Evolutionary conservation across 495 filamentous ascomycete genomes (phyloP).

Genomic region (Aspergillus avenaceus): DNA sequence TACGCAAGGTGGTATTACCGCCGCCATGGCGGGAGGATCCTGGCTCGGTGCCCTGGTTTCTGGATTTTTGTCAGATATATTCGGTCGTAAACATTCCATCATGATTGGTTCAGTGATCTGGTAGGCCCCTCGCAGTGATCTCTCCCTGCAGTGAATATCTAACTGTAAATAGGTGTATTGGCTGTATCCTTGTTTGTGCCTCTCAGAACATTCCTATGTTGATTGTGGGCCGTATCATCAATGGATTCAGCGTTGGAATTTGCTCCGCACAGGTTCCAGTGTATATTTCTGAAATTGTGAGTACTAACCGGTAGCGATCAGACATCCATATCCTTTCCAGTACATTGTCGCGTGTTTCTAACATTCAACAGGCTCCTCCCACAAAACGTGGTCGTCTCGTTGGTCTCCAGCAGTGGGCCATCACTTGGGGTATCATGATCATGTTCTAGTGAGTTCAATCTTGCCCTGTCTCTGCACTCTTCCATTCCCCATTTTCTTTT

Average conservation of each 20-base stretch:
- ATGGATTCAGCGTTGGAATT: slow-evolving; percentile 72
- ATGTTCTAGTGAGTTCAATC: slow-evolving; percentile 55
- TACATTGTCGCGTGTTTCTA: not conserved
- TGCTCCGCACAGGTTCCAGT: slow-evolving; percentile 77
- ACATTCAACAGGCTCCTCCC: slow-evolving; percentile 47
- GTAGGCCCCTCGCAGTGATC: slow-evolving; percentile 29
- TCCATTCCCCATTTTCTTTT: too few relatives aligned
- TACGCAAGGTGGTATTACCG: slow-evolving; percentile 58
- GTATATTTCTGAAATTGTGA: slow-evolving; percentile 65
- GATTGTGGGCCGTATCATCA: slow-evolving; percentile 70
- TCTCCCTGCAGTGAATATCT: not conserved
- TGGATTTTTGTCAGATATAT: slow-evolving; percentile 60
- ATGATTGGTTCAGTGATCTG: slow-evolving; percentile 60
- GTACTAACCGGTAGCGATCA: not conserved
- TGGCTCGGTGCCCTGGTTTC: slow-evolving; percentile 68
- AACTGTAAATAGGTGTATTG: slow-evolving; percentile 43
- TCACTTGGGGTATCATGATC: slow-evolving; percentile 78
- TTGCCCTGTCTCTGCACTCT: too few relatives aligned
- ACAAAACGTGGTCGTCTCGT: slow-evolving; percentile 67
- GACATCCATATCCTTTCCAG: not conserved
- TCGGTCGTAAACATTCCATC: slow-evolving; percentile 66
- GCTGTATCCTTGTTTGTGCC: slow-evolving; percentile 66
- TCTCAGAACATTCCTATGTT: slow-evolving; percentile 72
- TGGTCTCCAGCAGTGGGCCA: slow-evolving; percentile 72
- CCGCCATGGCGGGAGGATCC: slow-evolving; percentile 71